phyloP scores from a whole-genome alignment of 805 yeast species.

The Candida chauliodis region DNA sequence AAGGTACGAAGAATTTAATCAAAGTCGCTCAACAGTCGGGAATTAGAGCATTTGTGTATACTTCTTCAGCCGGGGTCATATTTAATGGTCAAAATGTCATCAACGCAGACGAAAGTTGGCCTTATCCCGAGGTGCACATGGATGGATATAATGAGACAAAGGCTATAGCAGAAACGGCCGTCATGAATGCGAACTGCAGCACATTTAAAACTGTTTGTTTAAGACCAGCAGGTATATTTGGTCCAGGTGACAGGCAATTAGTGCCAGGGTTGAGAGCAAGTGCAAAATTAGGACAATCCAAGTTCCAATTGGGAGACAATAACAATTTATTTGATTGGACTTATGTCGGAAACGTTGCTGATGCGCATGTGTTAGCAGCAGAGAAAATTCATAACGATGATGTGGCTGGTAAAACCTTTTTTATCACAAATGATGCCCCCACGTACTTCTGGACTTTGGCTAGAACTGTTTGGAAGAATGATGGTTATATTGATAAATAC shows the following conservation, averaged over 20 bases:
- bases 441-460: slow-evolving; percentile 97
- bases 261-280: slow-evolving; percentile 89
- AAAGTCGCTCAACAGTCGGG: slow-evolving; percentile 52
- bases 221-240: slow-evolving; percentile 97
- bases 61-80: slow-evolving; percentile 96
- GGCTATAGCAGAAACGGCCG: slow-evolving; percentile 83
- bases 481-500: slow-evolving; percentile 72
- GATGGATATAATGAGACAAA: slow-evolving; percentile 96
- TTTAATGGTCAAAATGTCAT: slow-evolving; percentile 91
- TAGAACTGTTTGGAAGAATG: slow-evolving; percentile 95
- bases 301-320: slow-evolving; percentile 92
- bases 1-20: slow-evolving; percentile 78
- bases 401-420: slow-evolving; percentile 84
- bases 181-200: slow-evolving; percentile 65
- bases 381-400: slow-evolving; percentile 55
- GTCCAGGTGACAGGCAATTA: slow-evolving; percentile 96
- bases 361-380: slow-evolving; percentile 92
- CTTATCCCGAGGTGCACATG: slow-evolving; percentile 88
- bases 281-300: slow-evolving; percentile 79
- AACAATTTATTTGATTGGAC: slow-evolving; percentile 95
- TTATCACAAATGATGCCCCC: slow-evolving; percentile 91
- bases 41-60: slow-evolving; percentile 76
- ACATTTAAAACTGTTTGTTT: slow-evolving; percentile 73
- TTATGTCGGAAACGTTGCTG: slow-evolving; percentile 97
- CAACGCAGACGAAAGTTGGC: slow-evolving; percentile 93